These are phyloP conservation scores for Rostrohypoxylon terebratum DNA, from an alignment of 495 filamentous ascomycete genomes.

Conservation along the genomic window DNA sequence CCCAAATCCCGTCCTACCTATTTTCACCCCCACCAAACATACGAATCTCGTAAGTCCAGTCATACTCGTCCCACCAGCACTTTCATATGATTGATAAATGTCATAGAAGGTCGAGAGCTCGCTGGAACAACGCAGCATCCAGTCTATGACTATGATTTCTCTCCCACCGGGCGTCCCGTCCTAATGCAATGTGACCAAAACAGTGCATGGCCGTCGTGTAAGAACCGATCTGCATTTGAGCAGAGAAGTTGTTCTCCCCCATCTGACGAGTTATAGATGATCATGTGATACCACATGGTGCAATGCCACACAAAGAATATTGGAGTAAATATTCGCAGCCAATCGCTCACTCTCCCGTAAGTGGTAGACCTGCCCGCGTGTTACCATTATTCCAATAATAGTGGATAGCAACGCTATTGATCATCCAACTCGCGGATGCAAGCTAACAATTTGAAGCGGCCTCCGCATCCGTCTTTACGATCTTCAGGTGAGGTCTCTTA, in stretches of 20 bases:
- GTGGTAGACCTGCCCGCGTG: not conserved
- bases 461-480: slow-evolving; percentile 8
- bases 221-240: slow-evolving; percentile 1
- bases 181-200: slow-evolving; percentile 19
- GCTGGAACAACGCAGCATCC: not conserved
- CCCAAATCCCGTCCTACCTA: slow-evolving; percentile 1
- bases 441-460: not conserved
- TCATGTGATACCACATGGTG: not conserved
- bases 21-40: slow-evolving; percentile 9
- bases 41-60: slow-evolving; percentile 24
- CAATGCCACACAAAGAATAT: slow-evolving; percentile 4
- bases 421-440: not conserved
- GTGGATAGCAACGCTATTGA: not conserved
- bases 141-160: not conserved
- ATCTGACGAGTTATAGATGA: slow-evolving; percentile 34
- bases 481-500: not conserved
- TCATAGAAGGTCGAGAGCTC: slow-evolving; percentile 3
- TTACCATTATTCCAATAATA: not conserved
- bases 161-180: slow-evolving; percentile 5
- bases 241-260: slow-evolving; percentile 5
- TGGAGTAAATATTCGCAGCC: slow-evolving; percentile 23
- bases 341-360: slow-evolving; percentile 7
- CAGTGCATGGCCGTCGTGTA: slow-evolving; percentile 23
- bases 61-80: slow-evolving; percentile 1
- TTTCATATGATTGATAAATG: slow-evolving; percentile 1